Evolutionary conservation across 2,329 filamentous ascomycete species (phyloP).

Genomic region (Epichloe scottii): DNA sequence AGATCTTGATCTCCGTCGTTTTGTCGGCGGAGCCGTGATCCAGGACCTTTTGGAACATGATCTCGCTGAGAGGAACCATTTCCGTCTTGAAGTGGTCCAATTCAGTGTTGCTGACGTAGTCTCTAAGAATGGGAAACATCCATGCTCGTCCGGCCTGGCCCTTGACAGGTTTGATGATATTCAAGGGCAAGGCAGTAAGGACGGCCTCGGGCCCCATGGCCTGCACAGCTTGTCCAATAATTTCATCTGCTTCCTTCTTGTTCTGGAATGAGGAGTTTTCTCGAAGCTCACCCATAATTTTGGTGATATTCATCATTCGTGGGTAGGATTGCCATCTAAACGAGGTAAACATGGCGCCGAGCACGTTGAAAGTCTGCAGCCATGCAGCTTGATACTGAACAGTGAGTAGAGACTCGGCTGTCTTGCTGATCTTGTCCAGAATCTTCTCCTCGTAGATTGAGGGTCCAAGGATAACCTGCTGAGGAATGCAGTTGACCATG

Average conservation of each 20-base stretch:
- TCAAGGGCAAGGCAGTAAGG: constrained; percentile 71
- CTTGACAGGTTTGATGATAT: constrained; percentile 63
- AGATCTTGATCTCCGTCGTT: constrained; percentile 95
- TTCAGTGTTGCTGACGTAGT: constrained; percentile 80
- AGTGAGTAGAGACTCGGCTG: constrained; percentile 62
- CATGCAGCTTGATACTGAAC: constrained; percentile 91
- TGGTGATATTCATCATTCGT: constrained; percentile 62
- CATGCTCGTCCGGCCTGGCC: constrained; percentile 80
- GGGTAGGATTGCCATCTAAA: constrained; percentile 77
- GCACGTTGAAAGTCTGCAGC: constrained; percentile 85
- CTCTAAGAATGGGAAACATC: constrained; percentile 84
- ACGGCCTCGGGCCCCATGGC: constrained; percentile 85
- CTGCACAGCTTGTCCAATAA: constrained; percentile 75
- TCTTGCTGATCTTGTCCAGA: constrained; percentile 66
- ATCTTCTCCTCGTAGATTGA: constrained; percentile 88
- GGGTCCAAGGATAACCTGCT: constrained; percentile 71
- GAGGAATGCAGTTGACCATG: constrained; percentile 77
- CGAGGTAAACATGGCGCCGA: constrained; percentile 76
- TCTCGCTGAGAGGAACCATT: constrained; percentile 79
- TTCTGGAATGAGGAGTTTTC: constrained; percentile 79
- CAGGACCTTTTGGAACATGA: constrained; percentile 78
- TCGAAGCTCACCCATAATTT: constrained; percentile 73
- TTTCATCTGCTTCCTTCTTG: constrained; percentile 88
- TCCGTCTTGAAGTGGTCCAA: constrained; percentile 75
- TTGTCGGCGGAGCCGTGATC: constrained; percentile 74